Evolutionary conservation across 495 filamentous ascomycete genomes (phyloP).

Genomic region (Mytilinidion resinicola): DNA sequence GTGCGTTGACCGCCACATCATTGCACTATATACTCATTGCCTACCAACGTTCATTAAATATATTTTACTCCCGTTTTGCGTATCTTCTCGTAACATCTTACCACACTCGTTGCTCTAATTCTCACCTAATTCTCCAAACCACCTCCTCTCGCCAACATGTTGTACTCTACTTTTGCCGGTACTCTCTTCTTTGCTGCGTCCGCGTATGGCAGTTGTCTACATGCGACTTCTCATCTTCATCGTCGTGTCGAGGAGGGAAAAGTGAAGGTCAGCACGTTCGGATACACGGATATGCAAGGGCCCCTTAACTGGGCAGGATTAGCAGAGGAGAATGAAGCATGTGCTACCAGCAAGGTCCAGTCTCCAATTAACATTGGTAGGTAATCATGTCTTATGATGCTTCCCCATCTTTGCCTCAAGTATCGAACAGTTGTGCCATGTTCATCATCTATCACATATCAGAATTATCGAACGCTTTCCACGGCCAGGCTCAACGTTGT

Average conservation of each 20-base stretch:
- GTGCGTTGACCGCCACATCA: not conserved
- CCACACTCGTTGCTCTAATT: not conserved
- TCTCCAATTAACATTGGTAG: constrained; percentile 57
- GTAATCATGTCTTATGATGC: constrained; percentile 11
- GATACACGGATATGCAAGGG: constrained; percentile 48
- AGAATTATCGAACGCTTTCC: no score
- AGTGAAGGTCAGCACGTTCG: constrained; percentile 34
- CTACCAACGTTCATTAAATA: not conserved
- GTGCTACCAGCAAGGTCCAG: constrained; percentile 51
- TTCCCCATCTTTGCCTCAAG: not conserved
- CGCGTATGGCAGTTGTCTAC: not conserved
- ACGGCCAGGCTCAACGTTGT: no score
- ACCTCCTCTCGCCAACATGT: not conserved
- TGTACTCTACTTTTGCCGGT: not conserved
- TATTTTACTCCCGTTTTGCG: not conserved
- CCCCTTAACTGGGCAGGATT: constrained; percentile 56
- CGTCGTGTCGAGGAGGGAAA: constrained; percentile 1
- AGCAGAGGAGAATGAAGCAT: constrained; percentile 40
- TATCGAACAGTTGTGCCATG: not conserved
- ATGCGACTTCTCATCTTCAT: not conserved
- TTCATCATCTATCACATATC: no score
- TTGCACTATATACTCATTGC: no score
- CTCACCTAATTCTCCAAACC: no score
- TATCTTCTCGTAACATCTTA: not conserved
- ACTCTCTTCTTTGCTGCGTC: not conserved